A percentile compares a stretch with the other conserved stretches of the same genome.
These are phyloP conservation scores for Tetrastigma voinierianum DNA, from an alignment of 164 flowering plant species.

Conservation along the genomic window DNA sequence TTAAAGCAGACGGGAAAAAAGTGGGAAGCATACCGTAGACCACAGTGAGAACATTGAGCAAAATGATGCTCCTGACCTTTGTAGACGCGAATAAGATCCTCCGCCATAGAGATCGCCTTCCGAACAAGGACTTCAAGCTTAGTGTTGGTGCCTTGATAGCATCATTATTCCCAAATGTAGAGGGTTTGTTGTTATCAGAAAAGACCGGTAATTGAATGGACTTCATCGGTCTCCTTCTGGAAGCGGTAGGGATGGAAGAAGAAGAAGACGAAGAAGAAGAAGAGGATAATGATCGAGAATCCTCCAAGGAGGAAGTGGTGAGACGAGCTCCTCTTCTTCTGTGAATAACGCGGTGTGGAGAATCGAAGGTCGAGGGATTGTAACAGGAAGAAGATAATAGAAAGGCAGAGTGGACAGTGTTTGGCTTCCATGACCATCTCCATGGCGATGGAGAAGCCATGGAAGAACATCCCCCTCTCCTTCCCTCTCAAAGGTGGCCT, in stretches of 20 bases:
- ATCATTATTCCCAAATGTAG: neutral
- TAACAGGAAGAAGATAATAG: neutral
- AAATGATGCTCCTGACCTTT: conserved; percentile 70
- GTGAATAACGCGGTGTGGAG: neutral
- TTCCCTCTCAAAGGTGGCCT: neutral
- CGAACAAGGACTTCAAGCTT: conserved; percentile 28
- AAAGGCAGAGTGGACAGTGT: conserved; percentile 10
- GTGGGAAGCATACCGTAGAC: conserved; percentile 49
- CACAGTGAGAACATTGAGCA: conserved; percentile 69
- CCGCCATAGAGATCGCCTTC: conserved; percentile 54
- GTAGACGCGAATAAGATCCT: conserved; percentile 63
- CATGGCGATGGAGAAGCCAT: conserved; percentile 41
- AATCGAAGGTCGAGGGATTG: conserved; percentile 10
- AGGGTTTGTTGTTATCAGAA: neutral
- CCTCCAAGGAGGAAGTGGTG: conserved; percentile 18
- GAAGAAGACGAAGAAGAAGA: conserved; percentile 9
- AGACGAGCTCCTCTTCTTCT: conserved; percentile 18
- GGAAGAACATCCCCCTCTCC: neutral
- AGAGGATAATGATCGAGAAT: neutral
- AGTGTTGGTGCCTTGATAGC: conserved; percentile 3
- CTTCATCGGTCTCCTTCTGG: neutral
- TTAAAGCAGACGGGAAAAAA: neutral
- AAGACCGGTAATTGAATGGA: conserved; percentile 6
- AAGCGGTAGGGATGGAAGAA: neutral
- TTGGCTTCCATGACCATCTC: conserved; percentile 31